These are phyloP conservation scores for Hymenoscyphus repandus DNA, from an alignment of 2,329 filamentous ascomycete genomes.

Conservation along the genomic window DNA sequence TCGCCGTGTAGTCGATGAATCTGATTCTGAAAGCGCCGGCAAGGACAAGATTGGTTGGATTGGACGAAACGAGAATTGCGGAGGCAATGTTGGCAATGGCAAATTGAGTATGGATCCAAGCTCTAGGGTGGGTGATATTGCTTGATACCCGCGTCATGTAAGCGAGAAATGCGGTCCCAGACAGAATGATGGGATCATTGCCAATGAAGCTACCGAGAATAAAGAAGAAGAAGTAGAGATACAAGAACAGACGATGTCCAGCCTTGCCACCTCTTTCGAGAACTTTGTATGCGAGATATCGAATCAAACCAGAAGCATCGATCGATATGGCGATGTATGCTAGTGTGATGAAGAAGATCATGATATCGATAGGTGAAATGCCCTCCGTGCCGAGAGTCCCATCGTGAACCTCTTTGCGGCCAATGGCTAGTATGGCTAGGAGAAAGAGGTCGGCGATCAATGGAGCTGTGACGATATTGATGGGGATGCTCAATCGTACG, in stretches of 20 bases:
- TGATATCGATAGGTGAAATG: slow-evolving; percentile 67
- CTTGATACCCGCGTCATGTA: slow-evolving; percentile 73
- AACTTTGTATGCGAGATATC: slow-evolving; percentile 66
- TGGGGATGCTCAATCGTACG: slow-evolving; percentile 51
- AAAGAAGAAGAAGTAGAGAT: slow-evolving; percentile 70
- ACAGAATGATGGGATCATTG: slow-evolving; percentile 71
- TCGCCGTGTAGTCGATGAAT: slow-evolving; percentile 70
- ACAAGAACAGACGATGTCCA: slow-evolving; percentile 66
- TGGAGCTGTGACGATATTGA: slow-evolving; percentile 68
- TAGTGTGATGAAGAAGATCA: slow-evolving; percentile 68
- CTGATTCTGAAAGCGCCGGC: slow-evolving; percentile 67
- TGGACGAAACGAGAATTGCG: slow-evolving; percentile 71
- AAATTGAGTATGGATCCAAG: slow-evolving; percentile 71
- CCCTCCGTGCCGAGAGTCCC: slow-evolving; percentile 61
- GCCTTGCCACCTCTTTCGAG: slow-evolving; percentile 60
- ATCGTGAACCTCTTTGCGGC: slow-evolving; percentile 59
- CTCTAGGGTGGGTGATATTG: slow-evolving; percentile 65
- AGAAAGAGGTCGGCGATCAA: slow-evolving; percentile 67
- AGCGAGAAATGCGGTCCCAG: slow-evolving; percentile 67
- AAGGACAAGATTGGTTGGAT: slow-evolving; percentile 70
- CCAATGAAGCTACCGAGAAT: slow-evolving; percentile 62
- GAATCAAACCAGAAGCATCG: slow-evolving; percentile 68
- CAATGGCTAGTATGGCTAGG: slow-evolving; percentile 64
- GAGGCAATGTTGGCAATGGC: slow-evolving; percentile 69
- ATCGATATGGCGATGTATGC: slow-evolving; percentile 76